These are phyloP conservation scores for Exidia glandulosa DNA, from an alignment of 768 basidiomycete species.

Conservation along the genomic window DNA sequence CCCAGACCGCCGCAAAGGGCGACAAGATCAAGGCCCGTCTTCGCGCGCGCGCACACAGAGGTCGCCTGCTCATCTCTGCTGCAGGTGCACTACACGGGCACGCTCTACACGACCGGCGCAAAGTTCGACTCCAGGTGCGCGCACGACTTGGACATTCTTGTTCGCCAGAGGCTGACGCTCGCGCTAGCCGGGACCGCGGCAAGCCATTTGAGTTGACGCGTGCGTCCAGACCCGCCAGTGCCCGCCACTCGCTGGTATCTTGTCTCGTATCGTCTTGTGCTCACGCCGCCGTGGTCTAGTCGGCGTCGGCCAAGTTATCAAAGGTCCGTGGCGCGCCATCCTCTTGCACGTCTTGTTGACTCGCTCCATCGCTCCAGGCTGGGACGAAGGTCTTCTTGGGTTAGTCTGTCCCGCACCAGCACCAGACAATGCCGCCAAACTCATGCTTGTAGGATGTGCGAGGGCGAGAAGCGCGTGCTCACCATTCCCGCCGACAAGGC, in stretches of 20 bases:
- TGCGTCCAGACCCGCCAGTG: slow-evolving; percentile 30
- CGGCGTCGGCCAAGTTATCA: slow-evolving; percentile 71
- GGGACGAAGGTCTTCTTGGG: slow-evolving; percentile 68
- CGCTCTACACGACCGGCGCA: slow-evolving; percentile 56
- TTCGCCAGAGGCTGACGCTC: neutral
- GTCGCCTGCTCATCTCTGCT: slow-evolving; percentile 55
- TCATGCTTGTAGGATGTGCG: slow-evolving; percentile 57
- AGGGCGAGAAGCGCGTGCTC: slow-evolving; percentile 77
- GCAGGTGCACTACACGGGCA: slow-evolving; percentile 45
- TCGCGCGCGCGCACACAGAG: neutral
- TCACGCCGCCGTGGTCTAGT: slow-evolving; percentile 30
- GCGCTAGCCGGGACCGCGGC: slow-evolving; percentile 54
- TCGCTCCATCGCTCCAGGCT: too few species aligned
- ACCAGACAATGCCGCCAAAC: too few species aligned
- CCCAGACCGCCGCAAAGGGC: slow-evolving; percentile 27
- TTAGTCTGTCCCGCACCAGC: too few species aligned
- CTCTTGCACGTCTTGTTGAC: too few species aligned
- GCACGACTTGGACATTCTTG: neutral
- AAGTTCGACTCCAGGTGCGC: slow-evolving; percentile 85
- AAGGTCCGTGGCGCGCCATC: too few species aligned
- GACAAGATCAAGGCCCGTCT: slow-evolving; percentile 6
- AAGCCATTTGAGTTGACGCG: slow-evolving; percentile 69
- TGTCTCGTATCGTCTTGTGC: neutral
- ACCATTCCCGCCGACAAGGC: slow-evolving; percentile 74
- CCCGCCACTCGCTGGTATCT: too few species aligned